These are phyloP conservation scores for Chaetomium sp. DNA, from an alignment of 2,329 filamentous ascomycete species.

Conservation along the genomic window DNA sequence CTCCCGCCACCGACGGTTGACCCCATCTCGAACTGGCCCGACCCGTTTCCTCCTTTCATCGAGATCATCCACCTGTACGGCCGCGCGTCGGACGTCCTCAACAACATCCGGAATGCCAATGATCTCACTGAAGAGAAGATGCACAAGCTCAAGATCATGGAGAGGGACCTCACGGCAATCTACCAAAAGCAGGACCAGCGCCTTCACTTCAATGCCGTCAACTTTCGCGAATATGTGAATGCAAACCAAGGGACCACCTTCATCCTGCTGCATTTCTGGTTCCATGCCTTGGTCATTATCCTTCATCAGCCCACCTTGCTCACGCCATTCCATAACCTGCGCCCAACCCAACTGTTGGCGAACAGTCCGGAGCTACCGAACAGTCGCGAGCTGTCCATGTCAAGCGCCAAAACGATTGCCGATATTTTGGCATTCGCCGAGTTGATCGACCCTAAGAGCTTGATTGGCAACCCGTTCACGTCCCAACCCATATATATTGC, in stretches of 20 bases:
- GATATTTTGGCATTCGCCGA: slow-evolving; percentile 87
- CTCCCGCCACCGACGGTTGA: slow-evolving; percentile 59
- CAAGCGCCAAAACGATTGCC: slow-evolving; percentile 86
- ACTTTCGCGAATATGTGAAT: slow-evolving; percentile 83
- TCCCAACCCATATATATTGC: slow-evolving; percentile 91
- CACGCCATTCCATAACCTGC: slow-evolving; percentile 67
- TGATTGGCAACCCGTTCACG: slow-evolving; percentile 85
- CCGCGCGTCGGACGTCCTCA: slow-evolving; percentile 79
- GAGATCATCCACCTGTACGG: slow-evolving; percentile 86
- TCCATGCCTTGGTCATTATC: slow-evolving; percentile 82
- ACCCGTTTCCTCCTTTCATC: slow-evolving; percentile 77
- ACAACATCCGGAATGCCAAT: slow-evolving; percentile 72
- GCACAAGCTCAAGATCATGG: slow-evolving; percentile 72
- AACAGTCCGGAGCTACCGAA: slow-evolving; percentile 75
- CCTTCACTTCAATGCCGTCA: slow-evolving; percentile 80
- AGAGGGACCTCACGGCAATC: slow-evolving; percentile 71
- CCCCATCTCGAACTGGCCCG: slow-evolving; percentile 68
- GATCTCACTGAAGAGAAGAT: slow-evolving; percentile 77
- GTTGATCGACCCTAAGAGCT: slow-evolving; percentile 80
- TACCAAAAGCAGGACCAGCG: slow-evolving; percentile 74
- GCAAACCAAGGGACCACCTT: slow-evolving; percentile 83
- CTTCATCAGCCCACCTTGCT: slow-evolving; percentile 82
- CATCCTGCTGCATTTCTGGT: slow-evolving; percentile 85
- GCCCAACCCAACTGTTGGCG: slow-evolving; percentile 68
- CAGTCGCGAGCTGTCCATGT: slow-evolving; percentile 81